These are phyloP conservation scores for Actinomortierella ambigua DNA, from an alignment of 371 early-diverging fungal species.

Conservation along the genomic window DNA sequence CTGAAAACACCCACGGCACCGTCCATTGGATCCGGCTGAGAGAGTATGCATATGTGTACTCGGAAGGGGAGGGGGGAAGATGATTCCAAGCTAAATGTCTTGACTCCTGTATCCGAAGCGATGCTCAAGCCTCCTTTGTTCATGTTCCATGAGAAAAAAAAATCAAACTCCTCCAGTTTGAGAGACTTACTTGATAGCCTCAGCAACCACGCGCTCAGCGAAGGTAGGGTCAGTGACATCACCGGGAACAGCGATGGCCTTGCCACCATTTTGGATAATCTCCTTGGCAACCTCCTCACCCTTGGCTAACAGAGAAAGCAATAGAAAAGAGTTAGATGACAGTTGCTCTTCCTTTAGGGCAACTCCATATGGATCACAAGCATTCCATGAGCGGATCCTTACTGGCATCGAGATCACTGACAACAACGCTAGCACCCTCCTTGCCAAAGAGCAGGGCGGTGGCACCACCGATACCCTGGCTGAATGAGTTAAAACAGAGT, in stretches of 20 bases:
- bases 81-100: no score
- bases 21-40: no score
- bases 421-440: slow-evolving; percentile 78
- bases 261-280: slow-evolving; percentile 61
- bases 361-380: slow-evolving; percentile 17
- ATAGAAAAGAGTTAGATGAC: background rate
- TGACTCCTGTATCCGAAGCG: no score
- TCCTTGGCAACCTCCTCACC: slow-evolving; percentile 65
- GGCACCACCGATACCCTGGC: slow-evolving; percentile 83
- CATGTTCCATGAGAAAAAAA: no score
- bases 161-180: background rate
- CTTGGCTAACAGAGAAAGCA: slow-evolving; percentile 47
- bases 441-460: slow-evolving; percentile 76
- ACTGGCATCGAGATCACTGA: slow-evolving; percentile 70
- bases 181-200: slow-evolving; percentile 56
- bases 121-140: no score
- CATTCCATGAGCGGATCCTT: slow-evolving; percentile 12
- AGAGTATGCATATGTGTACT: no score
- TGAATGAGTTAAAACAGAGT: slow-evolving; percentile 19
- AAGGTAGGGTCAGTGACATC: slow-evolving; percentile 59
- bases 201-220: slow-evolving; percentile 64
- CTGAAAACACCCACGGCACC: no score
- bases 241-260: slow-evolving; percentile 65
- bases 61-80: no score
- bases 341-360: slow-evolving; percentile 22